Conservation (phyloP, 2,329 filamentous ascomycete genomes). For the Colletotrichum chlorophyti region DNA sequence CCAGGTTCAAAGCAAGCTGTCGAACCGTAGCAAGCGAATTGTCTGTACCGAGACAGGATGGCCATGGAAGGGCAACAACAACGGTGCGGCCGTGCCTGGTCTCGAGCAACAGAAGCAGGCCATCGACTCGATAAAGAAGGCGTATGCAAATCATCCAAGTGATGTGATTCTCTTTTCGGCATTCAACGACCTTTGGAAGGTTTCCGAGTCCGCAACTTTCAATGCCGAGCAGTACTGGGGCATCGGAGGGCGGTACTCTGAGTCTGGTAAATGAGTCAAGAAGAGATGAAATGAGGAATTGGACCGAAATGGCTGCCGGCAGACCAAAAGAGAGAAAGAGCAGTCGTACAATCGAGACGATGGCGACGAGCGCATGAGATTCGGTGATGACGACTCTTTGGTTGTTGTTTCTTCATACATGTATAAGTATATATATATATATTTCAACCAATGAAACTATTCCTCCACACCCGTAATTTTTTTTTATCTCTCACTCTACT, state of each 20-base stretch:
- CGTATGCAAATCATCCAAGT: slow-evolving; percentile 57
- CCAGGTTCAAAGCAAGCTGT: slow-evolving; percentile 49
- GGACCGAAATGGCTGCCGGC: background rate
- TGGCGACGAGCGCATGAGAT: too few species aligned
- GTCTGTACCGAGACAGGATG: slow-evolving; percentile 86
- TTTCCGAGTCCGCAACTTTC: slow-evolving; percentile 65
- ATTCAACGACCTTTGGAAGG: slow-evolving; percentile 84
- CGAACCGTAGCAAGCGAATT: slow-evolving; percentile 60
- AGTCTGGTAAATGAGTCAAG: slow-evolving; percentile 27
- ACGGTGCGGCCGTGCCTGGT: slow-evolving; percentile 74
- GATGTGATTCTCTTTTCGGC: slow-evolving; percentile 78
- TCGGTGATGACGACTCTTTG: too few species aligned
- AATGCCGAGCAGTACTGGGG: slow-evolving; percentile 83
- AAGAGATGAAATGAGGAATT: background rate
- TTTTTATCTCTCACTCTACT: too few species aligned
- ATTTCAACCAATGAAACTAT: too few species aligned
- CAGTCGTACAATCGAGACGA: too few species aligned
- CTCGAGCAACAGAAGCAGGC: slow-evolving; percentile 71
- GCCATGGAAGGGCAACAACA: slow-evolving; percentile 73
- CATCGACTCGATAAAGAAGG: slow-evolving; percentile 66
- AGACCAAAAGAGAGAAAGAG: background rate
- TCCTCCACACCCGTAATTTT: too few species aligned
- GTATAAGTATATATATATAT: too few species aligned
- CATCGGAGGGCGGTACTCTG: slow-evolving; percentile 46
- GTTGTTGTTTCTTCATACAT: too few species aligned